A percentile compares a stretch with the other conserved stretches of the same genome.
These are phyloP conservation scores for Beta corolliflora DNA, from an alignment of 179 eudicot genomes.

Conservation along the genomic window DNA sequence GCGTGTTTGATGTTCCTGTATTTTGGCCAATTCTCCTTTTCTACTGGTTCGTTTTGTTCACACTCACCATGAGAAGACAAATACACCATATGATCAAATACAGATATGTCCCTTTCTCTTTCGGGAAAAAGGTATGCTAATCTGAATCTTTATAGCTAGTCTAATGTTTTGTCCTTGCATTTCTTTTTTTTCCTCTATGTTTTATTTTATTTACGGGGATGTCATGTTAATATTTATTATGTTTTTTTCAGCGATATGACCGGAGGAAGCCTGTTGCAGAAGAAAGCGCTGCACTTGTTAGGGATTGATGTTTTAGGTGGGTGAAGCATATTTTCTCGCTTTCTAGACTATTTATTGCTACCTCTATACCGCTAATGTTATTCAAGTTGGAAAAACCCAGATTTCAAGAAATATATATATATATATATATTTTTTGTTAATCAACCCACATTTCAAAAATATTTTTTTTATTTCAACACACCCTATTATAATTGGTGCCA, in stretches of 20 bases:
- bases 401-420: neutral
- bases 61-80: slow-evolving; percentile 76
- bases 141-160: neutral
- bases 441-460: no score
- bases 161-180: neutral
- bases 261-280: slow-evolving; percentile 43
- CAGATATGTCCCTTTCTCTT: slow-evolving; percentile 74
- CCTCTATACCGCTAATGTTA: neutral
- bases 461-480: no score
- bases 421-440: no score
- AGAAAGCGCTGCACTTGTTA: slow-evolving; percentile 37
- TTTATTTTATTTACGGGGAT: neutral
- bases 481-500: no score
- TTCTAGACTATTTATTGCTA: neutral
- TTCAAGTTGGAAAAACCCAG: neutral
- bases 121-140: slow-evolving; percentile 67
- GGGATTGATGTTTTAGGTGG: slow-evolving; percentile 33
- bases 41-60: slow-evolving; percentile 80
- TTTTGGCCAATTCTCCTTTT: slow-evolving; percentile 88
- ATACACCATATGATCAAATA: slow-evolving; percentile 78
- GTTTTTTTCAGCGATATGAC: slow-evolving; percentile 47
- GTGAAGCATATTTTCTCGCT: neutral
- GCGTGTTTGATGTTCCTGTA: slow-evolving; percentile 81
- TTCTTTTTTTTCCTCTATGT: neutral
- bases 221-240: neutral